phyloP scores from a whole-genome alignment of 805 yeast genomes.

The Sungouiella thailandica region DNA sequence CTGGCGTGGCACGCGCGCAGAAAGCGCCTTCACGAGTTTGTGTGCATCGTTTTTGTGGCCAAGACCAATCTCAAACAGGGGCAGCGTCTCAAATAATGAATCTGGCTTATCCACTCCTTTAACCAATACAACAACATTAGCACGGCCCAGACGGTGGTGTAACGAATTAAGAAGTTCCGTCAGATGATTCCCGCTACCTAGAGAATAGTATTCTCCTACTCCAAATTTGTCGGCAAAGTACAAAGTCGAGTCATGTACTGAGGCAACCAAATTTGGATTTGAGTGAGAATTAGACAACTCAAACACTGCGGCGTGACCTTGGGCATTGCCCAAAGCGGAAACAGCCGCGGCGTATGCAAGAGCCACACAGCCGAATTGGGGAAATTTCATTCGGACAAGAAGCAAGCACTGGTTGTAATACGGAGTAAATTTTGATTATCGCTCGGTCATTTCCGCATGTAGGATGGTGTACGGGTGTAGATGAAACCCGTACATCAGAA shows the following conservation, averaged over 20 bases:
- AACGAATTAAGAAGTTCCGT: slow-evolving; percentile 22
- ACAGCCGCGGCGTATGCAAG: slow-evolving; percentile 10
- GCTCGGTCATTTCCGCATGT: slow-evolving; percentile 6
- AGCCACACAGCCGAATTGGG: slow-evolving; percentile 9
- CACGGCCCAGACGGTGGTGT: slow-evolving; percentile 13
- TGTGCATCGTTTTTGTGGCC: slow-evolving; percentile 5
- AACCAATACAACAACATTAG: slow-evolving; percentile 34
- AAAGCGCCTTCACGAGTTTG: slow-evolving; percentile 10
- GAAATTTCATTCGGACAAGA: slow-evolving; percentile 12
- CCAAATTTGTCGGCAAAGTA: slow-evolving; percentile 45
- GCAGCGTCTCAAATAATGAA: slow-evolving; percentile 16
- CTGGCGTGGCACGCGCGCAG: slow-evolving; percentile 18
- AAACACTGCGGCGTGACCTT: slow-evolving; percentile 16
- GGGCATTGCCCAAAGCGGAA: slow-evolving; percentile 10
- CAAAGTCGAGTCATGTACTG: slow-evolving; percentile 29
- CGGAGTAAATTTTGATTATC: slow-evolving; percentile 1
- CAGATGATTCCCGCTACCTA: slow-evolving; percentile 24
- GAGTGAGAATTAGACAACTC: slow-evolving; percentile 6
- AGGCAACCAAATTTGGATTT: slow-evolving; percentile 3
- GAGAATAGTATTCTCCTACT: slow-evolving; percentile 30
- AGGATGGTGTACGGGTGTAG: slow-evolving; percentile 1
- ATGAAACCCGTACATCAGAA: too few species aligned
- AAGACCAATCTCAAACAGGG: slow-evolving; percentile 1
- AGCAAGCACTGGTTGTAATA: slow-evolving; percentile 2
- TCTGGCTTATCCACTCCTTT: slow-evolving; percentile 38